Base-by-base conservation (phyloP, 179 eudicot genomes). In the Patellifolia procumbens region DNA sequence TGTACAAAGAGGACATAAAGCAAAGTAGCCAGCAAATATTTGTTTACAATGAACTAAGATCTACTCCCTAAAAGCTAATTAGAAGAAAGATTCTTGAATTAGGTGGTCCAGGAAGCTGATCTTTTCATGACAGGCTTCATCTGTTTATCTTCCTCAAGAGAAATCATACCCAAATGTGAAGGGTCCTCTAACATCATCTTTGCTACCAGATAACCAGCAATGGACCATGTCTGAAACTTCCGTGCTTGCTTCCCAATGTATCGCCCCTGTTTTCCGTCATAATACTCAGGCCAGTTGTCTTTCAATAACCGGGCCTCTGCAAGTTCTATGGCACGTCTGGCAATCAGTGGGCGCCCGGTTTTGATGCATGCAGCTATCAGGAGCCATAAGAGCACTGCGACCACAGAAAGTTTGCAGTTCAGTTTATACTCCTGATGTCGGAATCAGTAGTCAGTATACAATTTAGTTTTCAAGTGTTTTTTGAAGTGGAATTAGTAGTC, bases 311-410 rank as follows among this genome's bases (percentile, higher is more conserved):
- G 82, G 22, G 83, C 34, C 71, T 91, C 96, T 1, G 89, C 88
- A 12, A 91, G 86, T 19, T 90, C 90, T 70, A 91, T 88, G 37
- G 96, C 96, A 0, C 88, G 81, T 65, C 89, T 87, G 17, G 96
- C 96, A n/a, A 89, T 90, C 69, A 84, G 87, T 20, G 89, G 91
- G 0, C 96, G 84, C 46, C 92, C 93, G 0, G 87, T 85, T 80
- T 89, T 89, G 78, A 89, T 89, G 82, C 92, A 88, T 34, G 96
- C 96, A n/a, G 96, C 97, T 49, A 93, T 90, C 35, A 91, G 85
- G 62, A 91, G 85, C 96, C 96, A 91, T 63, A 91, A 10, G n/a
- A 91, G 89, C 73, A 91, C 93, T 91, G 89, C 88, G 83, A 16
- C 72, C 49, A 74, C n/a, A 31, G 2, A 4, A 73, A 43, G 2